A percentile compares a stretch with the other conserved stretches of the same genome.
Evolutionary conservation across 1,139 yeast genomes (phyloP).

Genomic region (Candida sp.): DNA sequence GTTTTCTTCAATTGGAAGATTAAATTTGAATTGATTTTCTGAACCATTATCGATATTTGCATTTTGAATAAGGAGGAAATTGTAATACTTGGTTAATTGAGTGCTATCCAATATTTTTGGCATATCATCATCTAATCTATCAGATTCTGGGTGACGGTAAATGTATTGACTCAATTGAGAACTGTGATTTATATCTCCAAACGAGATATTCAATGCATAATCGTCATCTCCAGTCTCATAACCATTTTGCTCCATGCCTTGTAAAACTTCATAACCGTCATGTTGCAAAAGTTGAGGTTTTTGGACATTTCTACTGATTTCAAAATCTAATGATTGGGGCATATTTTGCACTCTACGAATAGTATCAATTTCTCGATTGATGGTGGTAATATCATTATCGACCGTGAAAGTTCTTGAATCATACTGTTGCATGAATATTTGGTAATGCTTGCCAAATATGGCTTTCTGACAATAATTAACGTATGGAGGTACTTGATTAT

Average conservation of each 20-base stretch:
- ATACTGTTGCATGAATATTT: background rate
- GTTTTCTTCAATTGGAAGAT: background rate
- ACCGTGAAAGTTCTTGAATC: background rate
- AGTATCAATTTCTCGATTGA: conserved; percentile 7
- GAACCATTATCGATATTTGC: background rate
- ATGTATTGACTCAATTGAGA: background rate
- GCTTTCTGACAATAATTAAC: conserved; percentile 1
- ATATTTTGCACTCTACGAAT: conserved; percentile 4
- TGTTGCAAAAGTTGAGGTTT: background rate
- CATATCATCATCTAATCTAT: conserved; percentile 1
- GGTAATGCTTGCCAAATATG: background rate
- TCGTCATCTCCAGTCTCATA: conserved; percentile 3
- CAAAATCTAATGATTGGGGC: conserved; percentile 8
- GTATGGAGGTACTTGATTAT: conserved; percentile 1
- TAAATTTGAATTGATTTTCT: background rate
- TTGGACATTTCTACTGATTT: conserved; percentile 13
- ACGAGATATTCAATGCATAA: conserved; percentile 13
- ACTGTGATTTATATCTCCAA: conserved; percentile 8
- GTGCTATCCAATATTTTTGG: conserved; percentile 2
- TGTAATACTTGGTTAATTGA: conserved; percentile 3
- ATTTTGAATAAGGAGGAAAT: background rate
- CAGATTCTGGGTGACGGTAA: background rate
- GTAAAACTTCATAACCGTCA: background rate
- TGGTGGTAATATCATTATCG: background rate
- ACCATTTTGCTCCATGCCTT: background rate